A percentile compares a stretch with the other conserved stretches of the same genome.
These are phyloP conservation scores for Penicillium sp. DNA, from an alignment of 2,329 filamentous ascomycete genomes.

Conservation along the genomic window DNA sequence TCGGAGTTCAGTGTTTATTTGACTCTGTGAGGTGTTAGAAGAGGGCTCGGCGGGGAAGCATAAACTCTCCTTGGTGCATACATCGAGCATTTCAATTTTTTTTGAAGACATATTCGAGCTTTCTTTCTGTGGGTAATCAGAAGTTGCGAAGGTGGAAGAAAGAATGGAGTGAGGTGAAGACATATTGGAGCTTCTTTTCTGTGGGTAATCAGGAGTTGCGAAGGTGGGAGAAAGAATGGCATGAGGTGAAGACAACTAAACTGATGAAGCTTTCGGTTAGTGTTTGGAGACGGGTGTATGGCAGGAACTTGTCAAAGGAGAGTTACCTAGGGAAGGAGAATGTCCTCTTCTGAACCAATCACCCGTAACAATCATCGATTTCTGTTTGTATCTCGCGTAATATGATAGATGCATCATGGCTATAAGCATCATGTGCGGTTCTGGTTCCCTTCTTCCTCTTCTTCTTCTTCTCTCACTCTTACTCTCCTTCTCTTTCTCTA, in stretches of 20 bases:
- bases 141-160: neutral
- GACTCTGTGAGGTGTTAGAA: neutral
- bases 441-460: too few relatives aligned
- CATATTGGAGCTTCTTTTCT: neutral
- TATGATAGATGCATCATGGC: too few relatives aligned
- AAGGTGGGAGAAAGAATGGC: neutral
- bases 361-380: too few relatives aligned
- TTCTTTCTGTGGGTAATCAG: neutral
- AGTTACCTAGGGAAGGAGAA: too few relatives aligned
- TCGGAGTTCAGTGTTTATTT: neutral
- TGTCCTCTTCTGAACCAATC: too few relatives aligned
- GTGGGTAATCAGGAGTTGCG: neutral
- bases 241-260: too few relatives aligned
- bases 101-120: neutral
- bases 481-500: too few relatives aligned
- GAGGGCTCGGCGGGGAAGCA: neutral
- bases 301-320: too few relatives aligned
- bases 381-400: too few relatives aligned
- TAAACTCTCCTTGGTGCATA: neutral
- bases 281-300: neutral
- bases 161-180: neutral
- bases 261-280: too few relatives aligned
- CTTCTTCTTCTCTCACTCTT: too few relatives aligned
- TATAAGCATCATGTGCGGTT: too few relatives aligned
- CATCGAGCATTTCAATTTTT: neutral